Evolutionary conservation across 441 rosid genomes (phyloP).

Genomic region (Populus hybrid): DNA sequence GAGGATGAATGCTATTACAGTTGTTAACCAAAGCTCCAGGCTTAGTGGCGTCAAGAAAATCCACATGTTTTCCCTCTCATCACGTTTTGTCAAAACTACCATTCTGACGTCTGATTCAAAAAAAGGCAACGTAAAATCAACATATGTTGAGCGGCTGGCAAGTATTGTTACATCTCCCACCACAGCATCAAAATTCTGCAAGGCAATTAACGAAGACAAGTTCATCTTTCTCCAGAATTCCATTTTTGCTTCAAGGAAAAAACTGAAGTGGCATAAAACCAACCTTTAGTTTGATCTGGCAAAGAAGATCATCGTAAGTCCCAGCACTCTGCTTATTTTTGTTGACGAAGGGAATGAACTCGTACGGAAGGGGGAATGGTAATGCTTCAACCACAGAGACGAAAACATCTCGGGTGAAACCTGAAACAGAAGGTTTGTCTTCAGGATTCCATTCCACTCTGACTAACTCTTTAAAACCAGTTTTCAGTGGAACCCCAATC

Average conservation of each 20-base stretch:
- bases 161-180: conserved; percentile 42
- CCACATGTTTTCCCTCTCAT: conserved; percentile 8
- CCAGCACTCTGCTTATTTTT: conserved; percentile 6
- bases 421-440: conserved; percentile 14
- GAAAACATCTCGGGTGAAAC: conserved; percentile 41
- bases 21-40: conserved; percentile 44
- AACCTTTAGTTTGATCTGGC: conserved; percentile 21
- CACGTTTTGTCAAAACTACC: conserved; percentile 29
- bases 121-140: conserved; percentile 51
- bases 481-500: conserved; percentile 26
- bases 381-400: conserved; percentile 19
- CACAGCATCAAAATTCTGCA: conserved; percentile 35
- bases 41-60: conserved; percentile 30
- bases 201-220: neutral
- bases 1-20: conserved; percentile 24
- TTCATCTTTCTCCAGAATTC: neutral
- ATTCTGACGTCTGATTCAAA: conserved; percentile 43
- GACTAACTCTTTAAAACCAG: conserved; percentile 29
- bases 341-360: conserved; percentile 28
- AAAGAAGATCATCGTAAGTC: conserved; percentile 24
- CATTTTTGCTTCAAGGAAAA: neutral
- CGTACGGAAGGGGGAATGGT: conserved; percentile 18
- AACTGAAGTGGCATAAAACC: neutral
- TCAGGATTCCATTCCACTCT: conserved; percentile 12
- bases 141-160: conserved; percentile 24